Base-by-base conservation (phyloP, 495 filamentous ascomycete species). In the Aspergillus avenaceus region DNA sequence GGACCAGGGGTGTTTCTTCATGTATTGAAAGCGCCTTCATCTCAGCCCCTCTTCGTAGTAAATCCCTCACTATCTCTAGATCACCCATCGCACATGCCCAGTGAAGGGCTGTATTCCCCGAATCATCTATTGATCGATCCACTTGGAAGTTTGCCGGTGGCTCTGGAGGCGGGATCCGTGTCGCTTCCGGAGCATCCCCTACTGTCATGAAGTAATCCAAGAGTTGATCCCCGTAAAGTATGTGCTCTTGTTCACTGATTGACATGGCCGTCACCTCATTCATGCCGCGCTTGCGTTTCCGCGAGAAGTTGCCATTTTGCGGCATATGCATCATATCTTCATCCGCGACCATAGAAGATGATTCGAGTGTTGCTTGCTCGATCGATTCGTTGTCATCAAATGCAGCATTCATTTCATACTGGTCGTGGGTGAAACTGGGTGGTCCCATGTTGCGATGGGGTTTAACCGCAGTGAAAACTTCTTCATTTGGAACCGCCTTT, bases 51-150 rank as follows among this genome's bases (percentile, higher is more conserved):
- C 88, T 87, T 11, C 79, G 77, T 50, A 92, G 83, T 4, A 98
- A 72, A 58, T 92, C 83, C 62, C 84, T 87, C 47, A 97, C 88
- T 25, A 97, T 87, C 23, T 90, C 86, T 14, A 97, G 71, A 59
- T 98, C 93, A 32, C 92, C 93, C 93, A 98, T 97, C n/a, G 93
- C 87, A 50, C 88, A 87, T 14, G 90, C 93, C 93, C 93, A 98
- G 62, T 98, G 93, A 49, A 98, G 76, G 3, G 91, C 90, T 2
- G 88, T 92, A 58, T 97, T 90, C 4, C 82, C 81, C 42, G 92
- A 88, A 16, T 88, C 84, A 59, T 98, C 93, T 56, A 98, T 96
- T 23, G 83, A 71, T 62, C 88, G 86, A 69, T 97, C 84, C 12
- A 95, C 83, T 52, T 95, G 82, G 62, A 93, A 95, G 56, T 88